phyloP scores from a whole-genome alignment of 1,284 basidiomycete species.

The Ceratobasidium sp. region DNA sequence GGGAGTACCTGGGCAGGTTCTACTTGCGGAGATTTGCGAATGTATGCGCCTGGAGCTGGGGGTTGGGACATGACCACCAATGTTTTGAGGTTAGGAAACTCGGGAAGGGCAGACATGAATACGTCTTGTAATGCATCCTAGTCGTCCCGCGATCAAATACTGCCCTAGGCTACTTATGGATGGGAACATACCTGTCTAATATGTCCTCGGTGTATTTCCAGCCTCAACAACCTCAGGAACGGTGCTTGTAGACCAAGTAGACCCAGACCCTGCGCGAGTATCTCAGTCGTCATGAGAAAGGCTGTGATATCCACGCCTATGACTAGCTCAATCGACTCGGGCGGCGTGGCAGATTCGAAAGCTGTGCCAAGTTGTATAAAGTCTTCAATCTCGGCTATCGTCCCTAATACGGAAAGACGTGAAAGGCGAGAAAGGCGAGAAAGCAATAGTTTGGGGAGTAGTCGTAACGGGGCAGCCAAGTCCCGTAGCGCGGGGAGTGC shows the following conservation, averaged over 20 bases:
- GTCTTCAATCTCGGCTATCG: background rate
- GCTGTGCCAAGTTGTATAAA: background rate
- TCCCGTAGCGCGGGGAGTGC: slow-evolving; percentile 16
- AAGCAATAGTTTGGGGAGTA: background rate
- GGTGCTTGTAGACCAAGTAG: too few species aligned
- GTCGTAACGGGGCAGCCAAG: background rate
- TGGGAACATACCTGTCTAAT: too few species aligned
- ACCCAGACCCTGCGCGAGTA: too few species aligned
- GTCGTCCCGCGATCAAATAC: too few species aligned
- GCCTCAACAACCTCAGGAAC: too few species aligned
- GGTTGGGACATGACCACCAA: too few species aligned
- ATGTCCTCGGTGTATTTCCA: too few species aligned
- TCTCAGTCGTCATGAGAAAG: background rate
- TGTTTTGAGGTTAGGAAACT: too few species aligned
- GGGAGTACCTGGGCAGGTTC: too few species aligned
- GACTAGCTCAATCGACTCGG: background rate
- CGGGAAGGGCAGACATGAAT: background rate
- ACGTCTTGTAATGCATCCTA: background rate
- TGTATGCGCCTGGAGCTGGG: too few species aligned
- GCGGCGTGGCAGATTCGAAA: background rate
- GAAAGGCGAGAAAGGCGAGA: background rate
- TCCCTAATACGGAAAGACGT: background rate
- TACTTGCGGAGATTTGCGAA: too few species aligned
- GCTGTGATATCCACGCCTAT: background rate
- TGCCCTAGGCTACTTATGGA: too few species aligned